Evolutionary conservation across 495 filamentous ascomycete genomes (phyloP).

Genomic region (Pyrenula massariospora): DNA sequence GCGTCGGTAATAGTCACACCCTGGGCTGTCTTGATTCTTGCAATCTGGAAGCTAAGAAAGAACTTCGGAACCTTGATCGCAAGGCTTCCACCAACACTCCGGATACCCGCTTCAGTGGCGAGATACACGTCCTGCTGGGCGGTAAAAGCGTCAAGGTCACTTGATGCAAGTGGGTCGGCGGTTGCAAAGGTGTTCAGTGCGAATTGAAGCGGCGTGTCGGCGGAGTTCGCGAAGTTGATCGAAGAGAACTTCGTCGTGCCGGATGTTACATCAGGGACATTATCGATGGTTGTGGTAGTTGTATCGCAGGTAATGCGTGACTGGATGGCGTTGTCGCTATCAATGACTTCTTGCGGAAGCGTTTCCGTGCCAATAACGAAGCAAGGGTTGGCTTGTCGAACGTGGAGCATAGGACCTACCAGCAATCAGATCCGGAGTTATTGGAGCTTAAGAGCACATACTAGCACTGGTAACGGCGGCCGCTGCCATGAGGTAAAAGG

Average conservation of each 20-base stretch:
- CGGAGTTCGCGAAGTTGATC: slow-evolving; percentile 29
- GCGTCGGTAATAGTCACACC: slow-evolving; percentile 29
- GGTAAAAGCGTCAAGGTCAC: slow-evolving; percentile 27
- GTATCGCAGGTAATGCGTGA: slow-evolving; percentile 24
- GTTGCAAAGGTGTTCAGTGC: slow-evolving; percentile 30
- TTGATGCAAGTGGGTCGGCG: slow-evolving; percentile 19
- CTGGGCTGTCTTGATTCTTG: slow-evolving; percentile 35
- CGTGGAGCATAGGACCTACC: not conserved
- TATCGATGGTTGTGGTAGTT: slow-evolving; percentile 18
- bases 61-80: slow-evolving; percentile 38
- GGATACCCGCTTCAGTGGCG: slow-evolving; percentile 36
- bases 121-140: slow-evolving; percentile 30
- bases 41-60: slow-evolving; percentile 34
- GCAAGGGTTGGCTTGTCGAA: slow-evolving; percentile 13
- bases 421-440: not conserved
- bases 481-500: not conserved
- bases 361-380: slow-evolving; percentile 29
- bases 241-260: slow-evolving; percentile 27
- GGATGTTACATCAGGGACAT: slow-evolving; percentile 28
- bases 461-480: not conserved
- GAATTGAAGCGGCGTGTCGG: slow-evolving; percentile 25
- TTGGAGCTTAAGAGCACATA: not conserved
- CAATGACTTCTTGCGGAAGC: slow-evolving; percentile 21
- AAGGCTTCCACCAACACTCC: slow-evolving; percentile 26
- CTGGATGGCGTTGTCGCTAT: slow-evolving; percentile 17